phyloP scores from a whole-genome alignment of 2,329 filamentous ascomycete species.

The Colletotrichum phormii region DNA sequence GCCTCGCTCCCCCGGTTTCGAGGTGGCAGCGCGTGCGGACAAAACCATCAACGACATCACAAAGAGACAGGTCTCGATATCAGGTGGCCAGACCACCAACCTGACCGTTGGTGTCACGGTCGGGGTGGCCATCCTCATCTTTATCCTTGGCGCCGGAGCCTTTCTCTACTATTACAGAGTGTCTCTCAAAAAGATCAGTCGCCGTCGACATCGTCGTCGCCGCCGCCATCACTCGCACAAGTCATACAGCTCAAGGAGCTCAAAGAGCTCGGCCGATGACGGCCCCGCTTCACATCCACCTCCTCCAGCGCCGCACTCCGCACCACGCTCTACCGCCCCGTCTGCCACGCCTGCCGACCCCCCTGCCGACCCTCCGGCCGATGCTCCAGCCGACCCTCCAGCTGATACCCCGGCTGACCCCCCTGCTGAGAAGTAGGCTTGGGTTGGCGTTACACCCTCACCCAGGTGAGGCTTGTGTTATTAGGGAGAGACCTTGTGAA shows the following conservation, averaged over 20 bases:
- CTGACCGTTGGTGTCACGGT: slow-evolving; percentile 57
- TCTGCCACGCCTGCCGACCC: slow-evolving; percentile 8
- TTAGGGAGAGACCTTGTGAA: not conserved
- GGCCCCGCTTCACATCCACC: slow-evolving; percentile 16
- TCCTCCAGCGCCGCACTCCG: slow-evolving; percentile 6
- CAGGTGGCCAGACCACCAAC: slow-evolving; percentile 47
- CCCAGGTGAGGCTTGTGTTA: not conserved
- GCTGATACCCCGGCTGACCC: slow-evolving; percentile 7
- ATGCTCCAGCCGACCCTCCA: slow-evolving; percentile 15
- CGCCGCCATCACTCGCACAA: slow-evolving; percentile 40
- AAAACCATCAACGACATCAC: not conserved
- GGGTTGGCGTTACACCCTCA: not conserved
- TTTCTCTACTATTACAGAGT: slow-evolving; percentile 55
- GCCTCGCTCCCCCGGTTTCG: not conserved
- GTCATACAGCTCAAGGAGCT: slow-evolving; percentile 47
- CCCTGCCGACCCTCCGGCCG: slow-evolving; percentile 18
- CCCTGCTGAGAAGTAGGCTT: slow-evolving; percentile 22
- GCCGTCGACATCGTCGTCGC: slow-evolving; percentile 44
- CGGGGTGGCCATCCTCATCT: slow-evolving; percentile 53
- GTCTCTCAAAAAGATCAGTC: slow-evolving; percentile 49
- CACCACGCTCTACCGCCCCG: not conserved
- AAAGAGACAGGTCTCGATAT: slow-evolving; percentile 27
- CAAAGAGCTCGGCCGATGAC: slow-evolving; percentile 46
- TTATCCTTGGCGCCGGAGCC: slow-evolving; percentile 49
- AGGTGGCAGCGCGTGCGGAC: not conserved